phyloP scores from a whole-genome alignment of 2,329 filamentous ascomycete species.

The Periglandula ipomoeae region DNA sequence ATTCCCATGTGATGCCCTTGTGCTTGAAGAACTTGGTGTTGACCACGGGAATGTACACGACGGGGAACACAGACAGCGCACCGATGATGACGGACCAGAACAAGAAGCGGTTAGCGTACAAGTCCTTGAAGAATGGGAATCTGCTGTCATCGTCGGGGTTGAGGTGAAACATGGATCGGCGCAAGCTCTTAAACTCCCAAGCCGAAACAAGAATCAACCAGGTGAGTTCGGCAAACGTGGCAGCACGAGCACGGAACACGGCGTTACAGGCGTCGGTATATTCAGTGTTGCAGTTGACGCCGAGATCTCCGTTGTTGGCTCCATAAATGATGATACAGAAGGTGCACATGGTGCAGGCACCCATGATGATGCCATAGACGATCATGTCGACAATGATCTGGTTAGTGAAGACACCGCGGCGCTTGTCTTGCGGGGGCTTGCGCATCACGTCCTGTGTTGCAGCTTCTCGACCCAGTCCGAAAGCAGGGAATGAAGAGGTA shows the following conservation, averaged over 20 bases:
- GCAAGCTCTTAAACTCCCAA: constrained; percentile 70
- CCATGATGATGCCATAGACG: constrained; percentile 72
- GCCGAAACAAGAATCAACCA: constrained; percentile 67
- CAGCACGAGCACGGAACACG: constrained; percentile 62
- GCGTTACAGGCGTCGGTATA: constrained; percentile 47
- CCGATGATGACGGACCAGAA: constrained; percentile 58
- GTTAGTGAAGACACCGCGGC: constrained; percentile 63
- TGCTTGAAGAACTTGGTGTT: constrained; percentile 68
- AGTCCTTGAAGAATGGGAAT: constrained; percentile 49
- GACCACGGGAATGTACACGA: constrained; percentile 64
- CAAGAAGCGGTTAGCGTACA: constrained; percentile 62
- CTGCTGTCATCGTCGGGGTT: constrained; percentile 40
- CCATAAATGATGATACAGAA: constrained; percentile 59
- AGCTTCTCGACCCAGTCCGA: constrained; percentile 74
- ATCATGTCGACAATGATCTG: constrained; percentile 73
- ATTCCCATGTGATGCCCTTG: constrained; percentile 64
- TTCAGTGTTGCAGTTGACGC: constrained; percentile 51
- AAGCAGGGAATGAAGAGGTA: constrained; percentile 78
- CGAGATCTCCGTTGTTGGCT: constrained; percentile 45
- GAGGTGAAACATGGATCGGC: constrained; percentile 62
- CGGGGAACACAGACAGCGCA: constrained; percentile 53
- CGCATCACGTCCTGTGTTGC: constrained; percentile 70
- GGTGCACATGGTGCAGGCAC: constrained; percentile 53
- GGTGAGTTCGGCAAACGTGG: constrained; percentile 64
- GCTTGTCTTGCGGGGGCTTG: constrained; percentile 65